A percentile compares a stretch with the other conserved stretches of the same genome.
These are phyloP conservation scores for Collybiopsis confluens DNA, from an alignment of 768 basidiomycete species.

Conservation along the genomic window DNA sequence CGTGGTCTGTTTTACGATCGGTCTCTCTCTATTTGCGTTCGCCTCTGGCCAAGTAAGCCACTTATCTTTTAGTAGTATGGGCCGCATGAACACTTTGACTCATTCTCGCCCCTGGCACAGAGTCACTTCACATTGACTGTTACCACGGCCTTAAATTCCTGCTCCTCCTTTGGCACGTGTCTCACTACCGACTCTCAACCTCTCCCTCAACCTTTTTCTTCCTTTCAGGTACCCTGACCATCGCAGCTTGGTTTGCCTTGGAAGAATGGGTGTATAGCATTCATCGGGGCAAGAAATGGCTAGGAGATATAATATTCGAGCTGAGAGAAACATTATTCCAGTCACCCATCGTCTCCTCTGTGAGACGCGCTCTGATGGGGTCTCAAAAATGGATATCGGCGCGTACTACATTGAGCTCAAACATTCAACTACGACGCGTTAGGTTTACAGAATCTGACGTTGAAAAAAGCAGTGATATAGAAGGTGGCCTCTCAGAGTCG, in stretches of 20 bases:
- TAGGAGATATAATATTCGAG: conserved; percentile 55
- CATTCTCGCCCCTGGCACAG: too few relatives aligned
- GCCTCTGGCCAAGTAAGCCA: conserved; percentile 61
- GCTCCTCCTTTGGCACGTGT: conserved; percentile 71
- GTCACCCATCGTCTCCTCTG: conserved; percentile 21
- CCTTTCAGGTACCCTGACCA: too few relatives aligned
- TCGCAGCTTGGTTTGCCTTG: conserved; percentile 67
- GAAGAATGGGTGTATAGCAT: conserved; percentile 62
- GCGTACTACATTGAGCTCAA: conserved; percentile 14
- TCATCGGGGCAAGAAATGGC: conserved; percentile 67
- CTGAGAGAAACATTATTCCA: conserved; percentile 30
- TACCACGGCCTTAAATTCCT: conserved; percentile 72
- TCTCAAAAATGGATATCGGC: conserved; percentile 12
- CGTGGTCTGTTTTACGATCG: conserved; percentile 78
- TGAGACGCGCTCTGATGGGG: conserved; percentile 1
- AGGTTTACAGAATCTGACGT: conserved; percentile 19
- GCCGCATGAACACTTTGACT: neutral
- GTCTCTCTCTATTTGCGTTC: conserved; percentile 73
- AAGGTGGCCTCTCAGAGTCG: too few relatives aligned
- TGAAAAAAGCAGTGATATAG: conserved; percentile 20
- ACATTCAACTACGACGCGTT: conserved; percentile 16
- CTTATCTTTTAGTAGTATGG: neutral
- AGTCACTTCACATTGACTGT: conserved; percentile 57
- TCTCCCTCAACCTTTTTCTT: too few relatives aligned
- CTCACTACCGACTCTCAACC: conserved; percentile 69